Evolutionary conservation across 129 eudicot species (phyloP).

Genomic region (Chrysanthemum makinoi): DNA sequence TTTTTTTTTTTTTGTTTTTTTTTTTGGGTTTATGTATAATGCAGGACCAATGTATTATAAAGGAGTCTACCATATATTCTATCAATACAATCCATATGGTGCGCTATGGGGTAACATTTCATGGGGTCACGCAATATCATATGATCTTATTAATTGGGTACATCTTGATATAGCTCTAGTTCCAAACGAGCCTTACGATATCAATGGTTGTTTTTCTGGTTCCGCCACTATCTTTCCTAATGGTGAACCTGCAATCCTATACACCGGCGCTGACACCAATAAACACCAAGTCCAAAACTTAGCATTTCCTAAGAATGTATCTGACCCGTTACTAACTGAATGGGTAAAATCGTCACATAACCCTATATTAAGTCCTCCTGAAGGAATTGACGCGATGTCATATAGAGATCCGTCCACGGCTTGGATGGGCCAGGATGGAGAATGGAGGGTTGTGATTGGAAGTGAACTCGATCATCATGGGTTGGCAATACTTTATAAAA

Average conservation of each 20-base stretch:
- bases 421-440: slow-evolving; percentile 47
- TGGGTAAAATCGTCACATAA: slow-evolving; percentile 56
- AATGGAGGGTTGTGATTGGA: slow-evolving; percentile 61
- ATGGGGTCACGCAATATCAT: slow-evolving; percentile 72
- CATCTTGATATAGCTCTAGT: slow-evolving; percentile 46
- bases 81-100: slow-evolving; percentile 62
- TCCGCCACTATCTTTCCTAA: slow-evolving; percentile 51
- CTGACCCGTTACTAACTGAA: slow-evolving; percentile 58
- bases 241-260: slow-evolving; percentile 43
- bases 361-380: slow-evolving; percentile 44
- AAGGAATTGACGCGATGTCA: slow-evolving; percentile 25
- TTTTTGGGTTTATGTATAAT: not conserved
- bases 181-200: slow-evolving; percentile 51
- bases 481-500: slow-evolving; percentile 47
- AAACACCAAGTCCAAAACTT: slow-evolving; percentile 56
- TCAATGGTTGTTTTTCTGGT: slow-evolving; percentile 67
- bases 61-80: slow-evolving; percentile 70
- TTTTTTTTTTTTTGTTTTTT: too few species aligned
- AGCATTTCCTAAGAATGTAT: slow-evolving; percentile 56
- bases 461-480: slow-evolving; percentile 45
- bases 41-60: slow-evolving; percentile 80
- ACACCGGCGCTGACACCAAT: slow-evolving; percentile 45
- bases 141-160: slow-evolving; percentile 68
- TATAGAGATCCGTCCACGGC: slow-evolving; percentile 81
- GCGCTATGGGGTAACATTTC: slow-evolving; percentile 51